Evolutionary conservation across 192 early-diverging fungal genomes (phyloP), one percentile per base, ranked within the genome.

Genomic region (Umbelopsis isabellina): DNA sequence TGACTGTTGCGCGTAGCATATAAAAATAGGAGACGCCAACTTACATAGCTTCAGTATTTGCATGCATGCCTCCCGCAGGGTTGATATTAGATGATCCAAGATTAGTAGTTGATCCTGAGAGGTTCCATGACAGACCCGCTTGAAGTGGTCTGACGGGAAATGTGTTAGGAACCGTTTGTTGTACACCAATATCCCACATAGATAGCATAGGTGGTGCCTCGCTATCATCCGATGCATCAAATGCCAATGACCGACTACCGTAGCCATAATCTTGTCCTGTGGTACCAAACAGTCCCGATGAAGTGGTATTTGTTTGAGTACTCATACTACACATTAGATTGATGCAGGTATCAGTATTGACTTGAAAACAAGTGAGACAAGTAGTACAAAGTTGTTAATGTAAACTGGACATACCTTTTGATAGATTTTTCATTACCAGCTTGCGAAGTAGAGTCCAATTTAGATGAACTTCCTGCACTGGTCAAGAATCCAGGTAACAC

Each of bases 151-250:
- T 25, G 4, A 30, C 9, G 0, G 55, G 55, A 30, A 61, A 61
- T 18, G 55, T 30, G 18, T 27, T 61, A 15, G 55, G 55, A 61
- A 30, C 55, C 0, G 55, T 25, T 18, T 61, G 55, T 18, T 61
- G 55, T n/a, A 61, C 55, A 35, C 55, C 55, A 18, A 61, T 61
- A 35, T 61, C 55, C 55, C 55, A 61, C 55, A 61, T 61, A 1
- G 55, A 61, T 11, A 61, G 18, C 55, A 61, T 61, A n/a, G 55
- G 55, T 18, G 55, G 55, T 10, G 55, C 55, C 33, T 61, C 55
- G 37, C 25, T 61, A 35, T 61, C 55, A 61, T 61, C 55, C 2
- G 55, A 61, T 61, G 55, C 55, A 61, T 61, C 55, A 35, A 61
- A 61, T 35, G 55, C 4, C 37, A 35, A 25, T 16, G 21, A 27